Evolutionary conservation across 257 asterid genomes (phyloP).

Genomic region (Penstemon barbatus): DNA sequence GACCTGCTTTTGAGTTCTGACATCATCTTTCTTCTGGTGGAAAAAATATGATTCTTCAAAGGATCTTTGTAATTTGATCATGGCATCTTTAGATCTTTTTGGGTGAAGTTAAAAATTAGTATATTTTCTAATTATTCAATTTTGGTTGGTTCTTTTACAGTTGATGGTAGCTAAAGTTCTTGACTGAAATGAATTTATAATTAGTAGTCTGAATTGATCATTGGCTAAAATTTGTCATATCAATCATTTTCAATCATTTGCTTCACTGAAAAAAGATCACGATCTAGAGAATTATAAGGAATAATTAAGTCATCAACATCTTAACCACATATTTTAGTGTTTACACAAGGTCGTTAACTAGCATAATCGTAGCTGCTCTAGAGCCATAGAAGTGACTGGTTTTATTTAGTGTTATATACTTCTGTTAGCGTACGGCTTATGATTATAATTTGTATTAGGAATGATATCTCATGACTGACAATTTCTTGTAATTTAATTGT

Average conservation of each 20-base stretch:
- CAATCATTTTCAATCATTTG: conserved; percentile 38
- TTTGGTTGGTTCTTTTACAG: no score
- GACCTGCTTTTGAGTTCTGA: conserved; percentile 18
- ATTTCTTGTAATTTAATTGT: no score
- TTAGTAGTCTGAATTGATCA: background rate
- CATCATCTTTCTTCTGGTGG: background rate
- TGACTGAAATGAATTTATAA: no score
- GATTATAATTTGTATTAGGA: no score
- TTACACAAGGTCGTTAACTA: conserved; percentile 7
- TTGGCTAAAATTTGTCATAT: background rate
- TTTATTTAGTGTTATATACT: no score
- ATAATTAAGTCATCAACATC: conserved; percentile 19
- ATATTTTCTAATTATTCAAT: conserved; percentile 1
- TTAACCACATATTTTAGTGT: conserved; percentile 5
- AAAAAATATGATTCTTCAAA: conserved; percentile 6
- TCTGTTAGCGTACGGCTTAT: no score
- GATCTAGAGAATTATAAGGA: conserved; percentile 23
- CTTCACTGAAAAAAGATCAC: conserved; percentile 20
- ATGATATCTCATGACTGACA: no score
- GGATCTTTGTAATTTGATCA: background rate
- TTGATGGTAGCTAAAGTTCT: no score
- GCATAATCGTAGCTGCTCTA: conserved; percentile 15
- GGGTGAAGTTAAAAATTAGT: background rate
- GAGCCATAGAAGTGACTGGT: no score
- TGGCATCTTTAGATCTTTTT: background rate